These are phyloP conservation scores for Fusarium zealandicum DNA, from an alignment of 2,329 filamentous ascomycete genomes.

Conservation along the genomic window DNA sequence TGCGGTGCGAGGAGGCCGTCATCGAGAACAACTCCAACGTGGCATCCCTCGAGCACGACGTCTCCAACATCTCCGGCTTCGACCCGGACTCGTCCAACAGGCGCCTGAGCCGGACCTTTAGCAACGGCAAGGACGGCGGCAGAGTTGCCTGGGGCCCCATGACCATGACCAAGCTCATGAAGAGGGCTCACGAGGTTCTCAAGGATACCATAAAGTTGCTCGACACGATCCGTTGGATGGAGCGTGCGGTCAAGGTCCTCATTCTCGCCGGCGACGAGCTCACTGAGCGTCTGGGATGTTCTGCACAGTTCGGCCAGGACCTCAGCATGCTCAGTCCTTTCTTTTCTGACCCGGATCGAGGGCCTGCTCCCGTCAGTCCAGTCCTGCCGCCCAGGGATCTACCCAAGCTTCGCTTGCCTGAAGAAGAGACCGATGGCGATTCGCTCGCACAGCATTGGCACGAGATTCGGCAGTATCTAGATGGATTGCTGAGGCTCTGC, in stretches of 20 bases:
- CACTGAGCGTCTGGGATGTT: constrained; percentile 42
- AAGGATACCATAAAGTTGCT: constrained; percentile 55
- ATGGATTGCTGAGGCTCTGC: constrained; percentile 53
- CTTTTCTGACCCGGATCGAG: constrained; percentile 32
- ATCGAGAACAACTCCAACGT: constrained; percentile 54
- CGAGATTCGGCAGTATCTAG: constrained; percentile 56
- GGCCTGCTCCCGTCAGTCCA: constrained; percentile 38
- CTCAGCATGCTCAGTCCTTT: constrained; percentile 40
- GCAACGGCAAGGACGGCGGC: constrained; percentile 35
- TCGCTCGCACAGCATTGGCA: constrained; percentile 53
- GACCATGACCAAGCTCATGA: constrained; percentile 57
- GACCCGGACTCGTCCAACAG: constrained; percentile 41
- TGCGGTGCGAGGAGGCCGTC: constrained; percentile 54
- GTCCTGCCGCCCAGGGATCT: constrained; percentile 34
- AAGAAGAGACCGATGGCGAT: constrained; percentile 33
- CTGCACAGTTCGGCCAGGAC: constrained; percentile 31
- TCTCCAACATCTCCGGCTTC: constrained; percentile 53
- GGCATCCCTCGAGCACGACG: constrained; percentile 50
- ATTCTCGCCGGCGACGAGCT: constrained; percentile 54
- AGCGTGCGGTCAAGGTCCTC: constrained; percentile 53
- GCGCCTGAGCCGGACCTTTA: constrained; percentile 35
- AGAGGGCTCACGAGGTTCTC: constrained; percentile 55
- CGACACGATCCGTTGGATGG: constrained; percentile 57
- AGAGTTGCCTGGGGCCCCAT: constrained; percentile 47
- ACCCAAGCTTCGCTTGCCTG: constrained; percentile 24